Percentiles rank a stretch among this genome's conserved stretches.
Conservation (phyloP, 2,329 filamentous ascomycete genomes). For the Catunica adiposa region DNA sequence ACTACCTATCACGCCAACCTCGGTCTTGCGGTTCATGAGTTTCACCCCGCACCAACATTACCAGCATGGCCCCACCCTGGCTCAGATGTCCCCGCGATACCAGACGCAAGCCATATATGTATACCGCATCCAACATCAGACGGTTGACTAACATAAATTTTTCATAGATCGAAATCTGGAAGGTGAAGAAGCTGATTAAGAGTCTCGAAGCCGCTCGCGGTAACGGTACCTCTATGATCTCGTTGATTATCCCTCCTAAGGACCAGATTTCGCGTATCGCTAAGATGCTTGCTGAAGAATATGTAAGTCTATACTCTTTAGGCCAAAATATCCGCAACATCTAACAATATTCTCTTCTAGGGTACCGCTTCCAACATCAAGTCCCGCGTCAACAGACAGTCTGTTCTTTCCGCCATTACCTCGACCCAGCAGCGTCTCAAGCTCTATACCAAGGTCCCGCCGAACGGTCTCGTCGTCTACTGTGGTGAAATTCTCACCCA, state of each 20-base stretch:
- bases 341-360: slow-evolving; percentile 26
- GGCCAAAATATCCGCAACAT: not conserved
- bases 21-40: no score
- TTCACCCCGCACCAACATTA: not conserved
- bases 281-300: slow-evolving; percentile 99
- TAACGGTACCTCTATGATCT: slow-evolving; percentile 99
- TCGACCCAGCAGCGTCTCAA: slow-evolving; percentile 98
- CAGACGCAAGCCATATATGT: not conserved
- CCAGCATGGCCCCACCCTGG: not conserved
- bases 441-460: slow-evolving; percentile 96
- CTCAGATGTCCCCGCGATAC: not conserved
- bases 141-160: not conserved
- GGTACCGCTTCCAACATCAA: slow-evolving; percentile 99
- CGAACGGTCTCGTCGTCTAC: slow-evolving; percentile 95
- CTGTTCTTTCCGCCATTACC: slow-evolving; percentile 92
- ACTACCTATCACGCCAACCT: no score
- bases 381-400: slow-evolving; percentile 96
- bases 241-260: slow-evolving; percentile 96
- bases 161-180: slow-evolving; percentile 60
- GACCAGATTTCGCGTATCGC: slow-evolving; percentile 90
- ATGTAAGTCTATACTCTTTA: slow-evolving; percentile 39
- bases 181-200: slow-evolving; percentile 99
- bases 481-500: slow-evolving; percentile 99
- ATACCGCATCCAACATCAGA: not conserved
- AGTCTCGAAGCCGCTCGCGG: slow-evolving; percentile 90